Conservation (phyloP, 139 green algal species). For the Asterochloris erici region DNA sequence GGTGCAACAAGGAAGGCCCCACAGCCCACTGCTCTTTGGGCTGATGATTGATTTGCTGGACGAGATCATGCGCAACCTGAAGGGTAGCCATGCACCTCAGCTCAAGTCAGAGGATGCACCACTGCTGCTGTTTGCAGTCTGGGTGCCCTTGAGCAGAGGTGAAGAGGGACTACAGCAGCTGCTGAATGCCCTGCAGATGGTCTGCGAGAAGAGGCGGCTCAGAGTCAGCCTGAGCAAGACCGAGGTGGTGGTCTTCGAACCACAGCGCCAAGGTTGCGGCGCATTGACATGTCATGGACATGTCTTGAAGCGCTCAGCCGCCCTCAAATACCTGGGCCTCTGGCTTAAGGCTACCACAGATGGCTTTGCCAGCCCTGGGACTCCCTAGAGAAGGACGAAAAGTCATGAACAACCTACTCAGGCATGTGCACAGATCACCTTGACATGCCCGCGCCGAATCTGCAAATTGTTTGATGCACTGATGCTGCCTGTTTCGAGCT, state of each 20-base stretch:
- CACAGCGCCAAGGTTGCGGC: neutral
- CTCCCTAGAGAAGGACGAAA: neutral
- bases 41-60: constrained; percentile 3
- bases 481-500: neutral
- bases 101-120: neutral
- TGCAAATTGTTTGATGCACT: constrained; percentile 1
- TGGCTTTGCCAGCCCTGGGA: too few species aligned
- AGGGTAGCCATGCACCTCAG: constrained; percentile 1
- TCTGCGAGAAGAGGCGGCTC: neutral
- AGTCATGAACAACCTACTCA: neutral
- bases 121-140: neutral
- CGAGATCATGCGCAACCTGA: neutral
- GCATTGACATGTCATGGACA: neutral
- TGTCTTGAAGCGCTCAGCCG: neutral
- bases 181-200: neutral
- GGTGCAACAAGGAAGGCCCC: neutral
- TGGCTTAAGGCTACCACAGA: neutral
- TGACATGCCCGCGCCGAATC: neutral
- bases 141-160: neutral
- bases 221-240: constrained; percentile 1
- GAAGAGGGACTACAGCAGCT: neutral
- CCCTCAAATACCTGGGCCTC: neutral
- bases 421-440: neutral
- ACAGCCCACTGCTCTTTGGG: neutral
- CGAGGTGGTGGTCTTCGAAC: neutral